Conservation (phyloP, 2,329 filamentous ascomycete species). For the Beauveria pseudobassiana region DNA sequence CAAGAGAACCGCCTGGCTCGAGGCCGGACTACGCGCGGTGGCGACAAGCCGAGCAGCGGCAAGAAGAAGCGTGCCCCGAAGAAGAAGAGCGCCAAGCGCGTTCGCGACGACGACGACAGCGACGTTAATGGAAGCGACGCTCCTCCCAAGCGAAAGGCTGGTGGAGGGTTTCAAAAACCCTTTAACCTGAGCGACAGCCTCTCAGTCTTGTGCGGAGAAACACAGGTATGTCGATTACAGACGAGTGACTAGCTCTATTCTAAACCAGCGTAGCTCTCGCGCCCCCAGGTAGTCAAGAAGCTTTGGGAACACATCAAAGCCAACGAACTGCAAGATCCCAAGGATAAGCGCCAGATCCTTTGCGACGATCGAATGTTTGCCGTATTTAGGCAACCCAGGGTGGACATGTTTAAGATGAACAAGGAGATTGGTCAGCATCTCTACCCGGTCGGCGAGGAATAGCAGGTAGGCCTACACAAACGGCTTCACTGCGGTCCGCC, state of each 20-base stretch:
- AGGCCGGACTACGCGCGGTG: conserved; percentile 68
- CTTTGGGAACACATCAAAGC: conserved; percentile 93
- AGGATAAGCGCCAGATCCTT: conserved; percentile 82
- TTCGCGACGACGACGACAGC: conserved; percentile 72
- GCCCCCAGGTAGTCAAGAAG: conserved; percentile 91
- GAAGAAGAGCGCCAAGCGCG: conserved; percentile 70
- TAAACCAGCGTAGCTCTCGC: conserved; percentile 57
- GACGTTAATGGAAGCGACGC: conserved; percentile 58
- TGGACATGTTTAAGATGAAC: conserved; percentile 99
- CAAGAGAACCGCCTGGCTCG: conserved; percentile 71
- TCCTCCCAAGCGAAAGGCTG: conserved; percentile 68
- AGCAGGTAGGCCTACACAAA: conserved; percentile 8
- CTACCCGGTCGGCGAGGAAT: conserved; percentile 71
- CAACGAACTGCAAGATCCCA: conserved; percentile 81
- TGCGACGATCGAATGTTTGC: conserved; percentile 89
- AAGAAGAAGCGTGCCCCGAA: conserved; percentile 61
- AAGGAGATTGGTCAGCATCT: conserved; percentile 87
- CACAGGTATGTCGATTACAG: conserved; percentile 42
- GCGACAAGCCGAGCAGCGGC: conserved; percentile 45
- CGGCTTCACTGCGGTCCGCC: neutral
- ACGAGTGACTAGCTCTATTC: neutral
- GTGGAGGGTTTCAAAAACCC: conserved; percentile 87
- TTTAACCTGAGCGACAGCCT: conserved; percentile 67
- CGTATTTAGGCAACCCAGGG: conserved; percentile 82
- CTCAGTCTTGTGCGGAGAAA: conserved; percentile 61